Evolutionary conservation across 306 rosid genomes (phyloP), one percentile per base, ranked within the genome.

Genomic region (Glycine tomentella): DNA sequence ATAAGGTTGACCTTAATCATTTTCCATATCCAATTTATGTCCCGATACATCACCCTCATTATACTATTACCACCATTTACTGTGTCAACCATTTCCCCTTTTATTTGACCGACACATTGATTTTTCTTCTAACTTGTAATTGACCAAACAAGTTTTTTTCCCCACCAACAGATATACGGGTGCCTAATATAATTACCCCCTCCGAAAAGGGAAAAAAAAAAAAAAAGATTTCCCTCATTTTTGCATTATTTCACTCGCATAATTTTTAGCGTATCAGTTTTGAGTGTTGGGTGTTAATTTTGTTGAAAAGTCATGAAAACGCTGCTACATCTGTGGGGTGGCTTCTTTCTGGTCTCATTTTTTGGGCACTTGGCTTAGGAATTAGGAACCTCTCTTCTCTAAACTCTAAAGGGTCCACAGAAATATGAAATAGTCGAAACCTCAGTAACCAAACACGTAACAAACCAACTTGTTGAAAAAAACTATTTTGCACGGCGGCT

Each of bases 401-500:
- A 34, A 4, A 4, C 38, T 38, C 5, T 65, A 0, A 70, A 67
- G 15, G 16, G 49, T 42, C 75, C 79, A 52, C 63, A 48, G 9
- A 50, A 57, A 9, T 25, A 25, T 38, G 9, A 33, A 33, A 9
- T 53, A 16, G 49, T 74, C 20, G 69, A 77, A 65, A 63, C 40
- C 3, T 55, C 8, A 15, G 82, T 51, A 10, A 59, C 77, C 73
- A 84, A 83, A 55, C 31, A 25, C 31, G 31, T 25, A 25, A 25
- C 4, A 38, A 42, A 34, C 49, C 7, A 13, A 25, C 80, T 76
- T 74, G 83, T 83, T n/a, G 73, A 78, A 82, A 44, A 31, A 10
- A 9, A 16, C 15, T 33, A 1, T 17, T 20, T 13, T 55, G 40
- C 53, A 13, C n/a, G 89, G 82, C 82, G 82, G 86, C 89, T 69